Evolutionary conservation across 768 basidiomycete genomes (phyloP).

Genomic region (Hygrophorus pudorinus): DNA sequence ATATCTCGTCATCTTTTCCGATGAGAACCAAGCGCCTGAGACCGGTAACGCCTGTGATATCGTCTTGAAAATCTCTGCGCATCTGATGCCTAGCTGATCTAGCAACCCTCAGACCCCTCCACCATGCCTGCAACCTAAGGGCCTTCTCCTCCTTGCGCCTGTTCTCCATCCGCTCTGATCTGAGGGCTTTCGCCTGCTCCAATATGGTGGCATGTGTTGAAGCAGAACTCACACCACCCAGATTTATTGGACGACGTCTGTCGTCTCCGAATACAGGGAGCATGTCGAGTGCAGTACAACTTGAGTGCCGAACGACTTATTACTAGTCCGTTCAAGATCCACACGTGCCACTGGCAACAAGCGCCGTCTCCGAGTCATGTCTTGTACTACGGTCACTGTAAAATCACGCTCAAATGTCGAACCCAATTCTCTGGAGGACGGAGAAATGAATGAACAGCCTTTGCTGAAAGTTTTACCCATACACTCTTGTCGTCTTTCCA

Average conservation of each 20-base stretch:
- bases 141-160: slow-evolving; percentile 52
- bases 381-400: no score
- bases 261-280: slow-evolving; percentile 37
- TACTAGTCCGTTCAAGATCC: no score
- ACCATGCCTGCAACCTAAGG: slow-evolving; percentile 57
- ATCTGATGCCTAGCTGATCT: slow-evolving; percentile 34
- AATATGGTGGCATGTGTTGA: slow-evolving; percentile 49
- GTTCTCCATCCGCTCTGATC: slow-evolving; percentile 46
- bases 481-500: no score
- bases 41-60: slow-evolving; percentile 44
- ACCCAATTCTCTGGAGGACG: no score
- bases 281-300: neutral
- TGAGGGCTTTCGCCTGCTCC: slow-evolving; percentile 48
- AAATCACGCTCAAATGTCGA: no score
- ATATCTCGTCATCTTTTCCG: slow-evolving; percentile 36
- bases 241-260: slow-evolving; percentile 57
- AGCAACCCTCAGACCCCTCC: slow-evolving; percentile 42
- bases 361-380: no score
- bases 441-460: no score
- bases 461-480: no score
- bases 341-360: neutral
- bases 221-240: slow-evolving; percentile 52
- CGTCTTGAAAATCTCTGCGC: slow-evolving; percentile 37
- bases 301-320: no score
- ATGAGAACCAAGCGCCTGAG: slow-evolving; percentile 59